phyloP scores from a whole-genome alignment of 1,284 basidiomycete species.

The Rhodotorula sp. region DNA sequence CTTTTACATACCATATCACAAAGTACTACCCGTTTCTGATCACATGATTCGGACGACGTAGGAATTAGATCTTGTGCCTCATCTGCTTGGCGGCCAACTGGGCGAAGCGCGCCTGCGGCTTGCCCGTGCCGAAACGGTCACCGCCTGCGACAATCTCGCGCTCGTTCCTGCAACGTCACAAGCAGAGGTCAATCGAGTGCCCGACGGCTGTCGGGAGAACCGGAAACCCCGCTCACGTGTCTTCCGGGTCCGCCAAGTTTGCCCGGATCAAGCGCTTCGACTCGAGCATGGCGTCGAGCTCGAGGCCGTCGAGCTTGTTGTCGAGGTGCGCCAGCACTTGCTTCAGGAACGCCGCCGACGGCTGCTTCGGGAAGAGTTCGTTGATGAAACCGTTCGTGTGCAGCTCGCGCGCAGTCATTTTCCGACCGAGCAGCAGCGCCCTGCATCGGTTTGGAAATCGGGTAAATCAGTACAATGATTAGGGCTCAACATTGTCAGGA shows the following conservation, averaged over 20 bases:
- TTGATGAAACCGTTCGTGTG: slow-evolving; percentile 34
- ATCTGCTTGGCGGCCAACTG: slow-evolving; percentile 31
- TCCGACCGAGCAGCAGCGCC: slow-evolving; percentile 37
- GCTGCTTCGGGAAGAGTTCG: slow-evolving; percentile 26
- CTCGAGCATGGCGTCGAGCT: slow-evolving; percentile 29
- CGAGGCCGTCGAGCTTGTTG: slow-evolving; percentile 24
- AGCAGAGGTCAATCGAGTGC: neutral
- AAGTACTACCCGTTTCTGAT: neutral
- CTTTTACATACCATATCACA: neutral
- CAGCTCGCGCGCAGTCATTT: slow-evolving; percentile 26
- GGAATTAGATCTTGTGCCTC: slow-evolving; percentile 33
- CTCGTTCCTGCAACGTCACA: slow-evolving; percentile 16
- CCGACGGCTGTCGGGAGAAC: neutral
- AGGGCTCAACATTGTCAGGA: neutral
- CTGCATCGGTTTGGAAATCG: neutral
- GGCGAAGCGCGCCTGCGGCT: slow-evolving; percentile 29
- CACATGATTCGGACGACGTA: neutral
- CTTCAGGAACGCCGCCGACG: slow-evolving; percentile 6
- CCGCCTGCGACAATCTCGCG: slow-evolving; percentile 39
- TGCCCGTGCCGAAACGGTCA: slow-evolving; percentile 32
- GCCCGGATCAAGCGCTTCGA: slow-evolving; percentile 30
- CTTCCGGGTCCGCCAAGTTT: slow-evolving; percentile 31
- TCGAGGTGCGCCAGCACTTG: slow-evolving; percentile 17
- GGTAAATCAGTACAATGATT: too few relatives aligned
- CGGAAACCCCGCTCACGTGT: slow-evolving; percentile 1